Percentiles rank a stretch among this genome's conserved stretches.
These are phyloP conservation scores for Melaleuca alternifolia DNA, from an alignment of 345 rosid species.

Conservation along the genomic window DNA sequence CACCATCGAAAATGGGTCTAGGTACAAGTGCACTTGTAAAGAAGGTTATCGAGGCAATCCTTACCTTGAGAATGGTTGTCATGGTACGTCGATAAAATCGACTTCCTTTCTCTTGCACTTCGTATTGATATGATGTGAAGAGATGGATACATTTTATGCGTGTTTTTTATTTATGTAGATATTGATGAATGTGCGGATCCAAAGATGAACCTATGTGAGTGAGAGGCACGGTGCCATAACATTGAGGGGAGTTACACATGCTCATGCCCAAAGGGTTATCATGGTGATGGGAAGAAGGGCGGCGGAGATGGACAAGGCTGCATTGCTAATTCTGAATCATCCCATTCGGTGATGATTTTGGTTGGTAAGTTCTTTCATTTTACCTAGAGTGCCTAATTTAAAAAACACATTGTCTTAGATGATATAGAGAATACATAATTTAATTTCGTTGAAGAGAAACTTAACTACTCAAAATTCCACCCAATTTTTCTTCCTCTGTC, in stretches of 20 bases:
- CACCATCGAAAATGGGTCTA: background rate
- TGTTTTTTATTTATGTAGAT: slow-evolving; percentile 1
- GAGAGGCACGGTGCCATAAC: background rate
- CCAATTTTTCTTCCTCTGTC: too few species aligned
- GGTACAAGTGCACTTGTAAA: background rate
- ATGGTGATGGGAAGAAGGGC: slow-evolving; percentile 8
- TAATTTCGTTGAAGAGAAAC: too few species aligned
- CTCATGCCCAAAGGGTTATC: slow-evolving; percentile 14
- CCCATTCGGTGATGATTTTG: background rate
- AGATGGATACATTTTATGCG: background rate
- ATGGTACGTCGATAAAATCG: background rate
- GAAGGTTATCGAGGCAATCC: background rate
- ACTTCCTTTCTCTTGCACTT: too few species aligned
- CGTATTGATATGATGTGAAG: rapidly evolving
- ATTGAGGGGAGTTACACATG: slow-evolving; percentile 14
- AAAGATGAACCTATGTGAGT: background rate
- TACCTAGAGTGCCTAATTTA: background rate
- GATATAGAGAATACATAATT: too few species aligned
- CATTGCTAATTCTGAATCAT: background rate
- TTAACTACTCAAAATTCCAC: too few species aligned
- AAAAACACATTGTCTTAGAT: background rate
- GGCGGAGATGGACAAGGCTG: slow-evolving; percentile 1
- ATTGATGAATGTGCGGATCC: slow-evolving; percentile 13
- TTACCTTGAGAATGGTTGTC: background rate
- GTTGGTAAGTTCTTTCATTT: background rate